Conservation (phyloP, 1,139 yeast genomes). For the Debaryomyces nepalensis region DNA sequence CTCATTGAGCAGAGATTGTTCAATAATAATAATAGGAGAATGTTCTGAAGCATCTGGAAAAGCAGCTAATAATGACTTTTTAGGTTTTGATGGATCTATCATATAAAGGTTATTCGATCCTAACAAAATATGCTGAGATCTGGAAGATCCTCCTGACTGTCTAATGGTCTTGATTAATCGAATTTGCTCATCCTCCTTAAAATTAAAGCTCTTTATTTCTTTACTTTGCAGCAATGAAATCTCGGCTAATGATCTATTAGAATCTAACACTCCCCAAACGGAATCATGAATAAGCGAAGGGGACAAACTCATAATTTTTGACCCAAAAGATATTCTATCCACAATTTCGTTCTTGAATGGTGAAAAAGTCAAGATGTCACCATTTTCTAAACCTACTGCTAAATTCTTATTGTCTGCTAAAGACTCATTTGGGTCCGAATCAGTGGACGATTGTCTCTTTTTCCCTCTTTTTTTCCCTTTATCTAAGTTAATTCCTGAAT, state of each 20-base stretch:
- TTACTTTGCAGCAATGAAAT: conserved; percentile 24
- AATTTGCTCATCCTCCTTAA: conserved; percentile 18
- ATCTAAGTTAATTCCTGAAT: conserved; percentile 4
- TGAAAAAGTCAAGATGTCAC: conserved; percentile 46
- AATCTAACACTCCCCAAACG: conserved; percentile 27
- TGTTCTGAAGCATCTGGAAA: conserved; percentile 10
- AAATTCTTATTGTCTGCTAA: conserved; percentile 9
- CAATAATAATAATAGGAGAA: conserved; percentile 10
- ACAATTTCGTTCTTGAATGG: conserved; percentile 42
- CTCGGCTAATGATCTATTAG: conserved; percentile 20
- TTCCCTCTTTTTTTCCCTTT: conserved; percentile 20
- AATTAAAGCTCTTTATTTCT: conserved; percentile 22
- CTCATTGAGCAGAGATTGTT: conserved; percentile 15
- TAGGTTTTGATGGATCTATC: conserved; percentile 21
- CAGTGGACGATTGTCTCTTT: conserved; percentile 17
- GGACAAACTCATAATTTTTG: conserved; percentile 28
- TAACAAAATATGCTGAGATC: conserved; percentile 17
- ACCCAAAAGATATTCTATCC: conserved; percentile 34
- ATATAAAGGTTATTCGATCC: conserved; percentile 19
- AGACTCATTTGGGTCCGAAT: conserved; percentile 7
- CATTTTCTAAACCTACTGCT: conserved; percentile 41
- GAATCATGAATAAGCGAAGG: conserved; percentile 16
- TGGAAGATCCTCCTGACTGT: conserved; percentile 16
- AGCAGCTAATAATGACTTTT: conserved; percentile 14
- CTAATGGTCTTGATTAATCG: conserved; percentile 15